Evolutionary conservation across 495 filamentous ascomycete genomes (phyloP), one percentile per base, ranked within the genome.

Genomic region (Xylaria longipes): DNA sequence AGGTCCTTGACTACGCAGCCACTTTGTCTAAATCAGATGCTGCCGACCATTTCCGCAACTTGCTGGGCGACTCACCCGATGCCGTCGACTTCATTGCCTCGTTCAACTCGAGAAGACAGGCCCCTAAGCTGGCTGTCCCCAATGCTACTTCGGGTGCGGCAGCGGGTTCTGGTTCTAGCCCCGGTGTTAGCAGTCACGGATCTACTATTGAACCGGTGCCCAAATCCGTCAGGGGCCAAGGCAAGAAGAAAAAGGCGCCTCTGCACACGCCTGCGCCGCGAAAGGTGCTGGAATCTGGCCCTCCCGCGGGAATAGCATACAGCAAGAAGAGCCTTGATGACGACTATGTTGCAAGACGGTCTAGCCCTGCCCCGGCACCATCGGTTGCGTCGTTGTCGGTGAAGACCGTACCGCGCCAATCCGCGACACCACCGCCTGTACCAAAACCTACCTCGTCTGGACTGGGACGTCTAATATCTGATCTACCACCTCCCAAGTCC

Each of bases 61-160:
- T 98, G 39, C 89, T 99, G 2, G 96, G 94, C 57, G 93, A 97
- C 78, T 93, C 93, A 7, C 88, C 94, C 17, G 89, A 92, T 71
- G 91, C 92, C 1, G 81, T 98, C 70, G 94, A 97, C 71, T 99
- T 98, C 79, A 97, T 99, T 75, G 89, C 94, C 29, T 90, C 91
- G 52, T 98, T 97, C 86, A 98, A 96, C 78, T 84, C 90, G 12
- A 90, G 89, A 39, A 89, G 93, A 41, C 80, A 87, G 75, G 82
- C 85, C 29, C 82, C 83, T 0, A 81, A 75, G 52, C n/a, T 67
- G 2, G 20, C 12, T 14, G 39, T 45, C 29, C 43, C 60, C 11
- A 57, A 46, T 45, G 22, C 46, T 20, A 41, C 41, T 22, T 20
- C 43, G 4, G 17, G 41, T 9, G 33, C 57, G 11, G n/a, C 39